Conservation (phyloP, 2,329 filamentous ascomycete genomes). For the Verticillium isaacii region DNA sequence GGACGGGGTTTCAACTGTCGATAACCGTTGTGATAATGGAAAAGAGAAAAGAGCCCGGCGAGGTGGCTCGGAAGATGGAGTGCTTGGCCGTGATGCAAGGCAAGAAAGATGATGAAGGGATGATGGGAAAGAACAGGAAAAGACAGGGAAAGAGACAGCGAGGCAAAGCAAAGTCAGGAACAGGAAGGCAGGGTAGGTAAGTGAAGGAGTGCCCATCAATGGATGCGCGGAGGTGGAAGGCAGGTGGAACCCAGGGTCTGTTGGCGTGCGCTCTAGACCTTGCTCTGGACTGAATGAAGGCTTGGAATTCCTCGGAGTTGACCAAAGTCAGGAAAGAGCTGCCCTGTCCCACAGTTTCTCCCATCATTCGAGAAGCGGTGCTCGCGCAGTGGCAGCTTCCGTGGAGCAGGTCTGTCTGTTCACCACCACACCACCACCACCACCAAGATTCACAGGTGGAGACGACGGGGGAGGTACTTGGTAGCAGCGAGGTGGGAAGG, state of each 20-base stretch:
- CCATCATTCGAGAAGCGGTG: no score
- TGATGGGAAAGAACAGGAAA: background rate
- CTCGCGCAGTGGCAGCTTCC: no score
- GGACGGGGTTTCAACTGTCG: background rate
- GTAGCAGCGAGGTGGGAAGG: background rate
- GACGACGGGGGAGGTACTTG: background rate
- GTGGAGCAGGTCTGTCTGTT: background rate
- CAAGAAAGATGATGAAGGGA: background rate
- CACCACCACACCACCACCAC: background rate
- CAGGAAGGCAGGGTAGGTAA: background rate
- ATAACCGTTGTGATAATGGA: background rate
- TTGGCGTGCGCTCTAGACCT: background rate
- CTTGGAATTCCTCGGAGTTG: background rate
- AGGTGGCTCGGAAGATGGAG: background rate
- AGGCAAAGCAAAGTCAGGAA: background rate
- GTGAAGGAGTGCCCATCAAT: background rate
- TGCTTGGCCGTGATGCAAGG: background rate
- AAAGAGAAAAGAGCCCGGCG: background rate
- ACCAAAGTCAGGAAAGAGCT: background rate
- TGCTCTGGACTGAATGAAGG: background rate
- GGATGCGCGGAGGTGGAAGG: background rate
- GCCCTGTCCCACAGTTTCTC: background rate
- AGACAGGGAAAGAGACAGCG: background rate
- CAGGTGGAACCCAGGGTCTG: background rate
- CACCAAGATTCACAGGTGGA: background rate